Evolutionary conservation across 345 rosid genomes (phyloP).

Genomic region (Dipteronia sinensis): DNA sequence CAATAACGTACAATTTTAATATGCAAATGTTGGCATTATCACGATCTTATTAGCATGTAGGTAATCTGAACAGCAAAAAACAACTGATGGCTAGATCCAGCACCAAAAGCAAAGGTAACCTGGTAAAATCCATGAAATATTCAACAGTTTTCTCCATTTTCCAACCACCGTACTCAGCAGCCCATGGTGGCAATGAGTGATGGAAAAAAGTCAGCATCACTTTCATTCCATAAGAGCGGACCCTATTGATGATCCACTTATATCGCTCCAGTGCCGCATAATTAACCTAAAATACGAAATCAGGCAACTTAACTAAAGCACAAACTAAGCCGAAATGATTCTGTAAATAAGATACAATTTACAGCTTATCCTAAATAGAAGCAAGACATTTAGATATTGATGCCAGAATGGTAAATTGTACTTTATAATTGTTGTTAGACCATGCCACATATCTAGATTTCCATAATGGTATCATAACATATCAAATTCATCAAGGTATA

Average conservation of each 20-base stretch:
- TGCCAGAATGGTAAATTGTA: neutral
- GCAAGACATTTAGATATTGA: neutral
- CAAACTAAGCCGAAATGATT: neutral
- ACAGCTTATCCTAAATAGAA: neutral
- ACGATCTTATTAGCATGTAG: slow-evolving; percentile 7
- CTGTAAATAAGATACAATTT: neutral
- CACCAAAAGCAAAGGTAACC: slow-evolving; percentile 37
- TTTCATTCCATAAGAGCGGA: slow-evolving; percentile 85
- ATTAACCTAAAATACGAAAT: slow-evolving; percentile 57
- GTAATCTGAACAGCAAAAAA: slow-evolving; percentile 10
- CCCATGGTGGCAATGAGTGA: slow-evolving; percentile 97
- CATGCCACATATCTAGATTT: slow-evolving; percentile 14
- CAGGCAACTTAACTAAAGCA: slow-evolving; percentile 10
- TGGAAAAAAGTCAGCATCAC: slow-evolving; percentile 97
- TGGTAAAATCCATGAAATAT: slow-evolving; percentile 84
- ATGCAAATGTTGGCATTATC: neutral
- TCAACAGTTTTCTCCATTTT: slow-evolving; percentile 90
- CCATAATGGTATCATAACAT: neutral
- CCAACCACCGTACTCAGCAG: slow-evolving; percentile 97
- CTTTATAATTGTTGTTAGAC: neutral
- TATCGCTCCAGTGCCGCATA: slow-evolving; percentile 86
- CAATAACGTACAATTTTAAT: neutral
- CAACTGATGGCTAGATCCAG: neutral
- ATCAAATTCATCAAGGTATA: slow-evolving; percentile 17
- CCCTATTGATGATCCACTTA: slow-evolving; percentile 81